Percentiles rank a stretch among this genome's conserved stretches.
These are phyloP conservation scores for Lepraria neglecta DNA, from an alignment of 495 filamentous ascomycete genomes.

Conservation along the genomic window DNA sequence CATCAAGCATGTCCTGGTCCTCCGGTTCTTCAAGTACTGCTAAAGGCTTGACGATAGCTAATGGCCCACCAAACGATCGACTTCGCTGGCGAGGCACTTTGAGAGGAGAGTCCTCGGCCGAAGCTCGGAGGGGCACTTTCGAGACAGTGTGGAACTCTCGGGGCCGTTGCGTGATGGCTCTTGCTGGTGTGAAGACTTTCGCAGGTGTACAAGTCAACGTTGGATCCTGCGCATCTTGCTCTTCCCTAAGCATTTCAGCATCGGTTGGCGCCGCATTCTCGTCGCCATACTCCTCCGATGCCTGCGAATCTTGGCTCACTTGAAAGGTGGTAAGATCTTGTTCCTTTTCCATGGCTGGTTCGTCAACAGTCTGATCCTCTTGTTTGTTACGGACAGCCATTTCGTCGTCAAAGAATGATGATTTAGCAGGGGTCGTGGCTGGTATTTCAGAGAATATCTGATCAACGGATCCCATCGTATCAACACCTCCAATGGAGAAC, in stretches of 20 bases:
- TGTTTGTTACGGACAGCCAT: slow-evolving; percentile 44
- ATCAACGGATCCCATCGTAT: not conserved
- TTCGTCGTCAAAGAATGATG: slow-evolving; percentile 52
- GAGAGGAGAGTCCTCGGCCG: slow-evolving; percentile 55
- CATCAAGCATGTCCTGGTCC: slow-evolving; percentile 26
- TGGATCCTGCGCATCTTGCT: slow-evolving; percentile 21
- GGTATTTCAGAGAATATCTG: slow-evolving; percentile 17
- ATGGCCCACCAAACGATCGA: slow-evolving; percentile 37
- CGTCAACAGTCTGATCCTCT: slow-evolving; percentile 28
- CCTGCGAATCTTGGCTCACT: slow-evolving; percentile 40
- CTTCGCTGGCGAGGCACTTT: slow-evolving; percentile 52
- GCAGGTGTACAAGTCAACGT: slow-evolving; percentile 29
- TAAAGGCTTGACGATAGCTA: slow-evolving; percentile 28
- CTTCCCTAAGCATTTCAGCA: slow-evolving; percentile 35
- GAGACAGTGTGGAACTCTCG: slow-evolving; percentile 61
- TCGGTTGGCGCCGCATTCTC: slow-evolving; percentile 54
- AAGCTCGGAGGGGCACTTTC: slow-evolving; percentile 68
- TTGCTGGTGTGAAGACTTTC: slow-evolving; percentile 37
- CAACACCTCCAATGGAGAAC: slow-evolving; percentile 36
- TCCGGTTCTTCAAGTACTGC: slow-evolving; percentile 19
- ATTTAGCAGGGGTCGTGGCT: slow-evolving; percentile 31
- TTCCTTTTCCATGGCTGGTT: slow-evolving; percentile 32
- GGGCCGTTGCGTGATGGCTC: slow-evolving; percentile 24
- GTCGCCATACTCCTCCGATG: slow-evolving; percentile 57
- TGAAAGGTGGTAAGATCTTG: slow-evolving; percentile 28